Evolutionary conservation across 1,284 basidiomycete genomes (phyloP).

Genomic region (Ceraceosorus bombacis): DNA sequence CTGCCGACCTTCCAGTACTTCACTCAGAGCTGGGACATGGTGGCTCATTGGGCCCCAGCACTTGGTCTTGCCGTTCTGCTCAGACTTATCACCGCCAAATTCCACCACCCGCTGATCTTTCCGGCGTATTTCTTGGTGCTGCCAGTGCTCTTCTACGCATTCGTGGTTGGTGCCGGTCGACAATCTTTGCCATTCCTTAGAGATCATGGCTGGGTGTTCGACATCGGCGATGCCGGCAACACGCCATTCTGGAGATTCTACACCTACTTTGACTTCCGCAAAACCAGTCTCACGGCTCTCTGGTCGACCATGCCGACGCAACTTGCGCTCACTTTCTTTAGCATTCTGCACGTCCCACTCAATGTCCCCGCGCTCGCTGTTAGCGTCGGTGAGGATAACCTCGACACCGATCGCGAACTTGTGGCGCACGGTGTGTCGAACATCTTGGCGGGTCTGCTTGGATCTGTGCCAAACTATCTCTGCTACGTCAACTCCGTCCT

Average conservation of each 20-base stretch:
- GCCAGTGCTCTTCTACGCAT: slow-evolving; percentile 73
- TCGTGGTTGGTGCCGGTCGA: slow-evolving; percentile 59
- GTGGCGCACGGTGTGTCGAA: slow-evolving; percentile 90
- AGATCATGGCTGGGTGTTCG: slow-evolving; percentile 76
- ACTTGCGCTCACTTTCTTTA: slow-evolving; percentile 66
- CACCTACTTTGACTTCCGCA: slow-evolving; percentile 45
- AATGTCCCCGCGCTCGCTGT: slow-evolving; percentile 81
- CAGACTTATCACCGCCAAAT: slow-evolving; percentile 70
- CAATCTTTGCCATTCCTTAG: slow-evolving; percentile 62
- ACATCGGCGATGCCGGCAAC: slow-evolving; percentile 55
- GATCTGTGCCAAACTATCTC: slow-evolving; percentile 61
- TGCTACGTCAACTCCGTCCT: slow-evolving; percentile 49
- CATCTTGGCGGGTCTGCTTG: slow-evolving; percentile 67
- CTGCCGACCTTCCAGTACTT: slow-evolving; percentile 58
- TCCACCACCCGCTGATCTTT: slow-evolving; percentile 82
- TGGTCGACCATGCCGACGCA: slow-evolving; percentile 51
- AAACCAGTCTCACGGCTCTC: slow-evolving; percentile 42
- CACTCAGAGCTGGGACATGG: slow-evolving; percentile 53
- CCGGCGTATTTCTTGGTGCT: slow-evolving; percentile 79
- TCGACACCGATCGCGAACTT: slow-evolving; percentile 87
- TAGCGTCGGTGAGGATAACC: slow-evolving; percentile 77
- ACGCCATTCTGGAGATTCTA: slow-evolving; percentile 47
- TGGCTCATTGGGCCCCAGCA: slow-evolving; percentile 69
- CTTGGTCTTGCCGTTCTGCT: slow-evolving; percentile 69
- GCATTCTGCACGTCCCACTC: slow-evolving; percentile 72